Evolutionary conservation across 2,329 filamentous ascomycete species (phyloP).

Genomic region (Thelonectria rubi): DNA sequence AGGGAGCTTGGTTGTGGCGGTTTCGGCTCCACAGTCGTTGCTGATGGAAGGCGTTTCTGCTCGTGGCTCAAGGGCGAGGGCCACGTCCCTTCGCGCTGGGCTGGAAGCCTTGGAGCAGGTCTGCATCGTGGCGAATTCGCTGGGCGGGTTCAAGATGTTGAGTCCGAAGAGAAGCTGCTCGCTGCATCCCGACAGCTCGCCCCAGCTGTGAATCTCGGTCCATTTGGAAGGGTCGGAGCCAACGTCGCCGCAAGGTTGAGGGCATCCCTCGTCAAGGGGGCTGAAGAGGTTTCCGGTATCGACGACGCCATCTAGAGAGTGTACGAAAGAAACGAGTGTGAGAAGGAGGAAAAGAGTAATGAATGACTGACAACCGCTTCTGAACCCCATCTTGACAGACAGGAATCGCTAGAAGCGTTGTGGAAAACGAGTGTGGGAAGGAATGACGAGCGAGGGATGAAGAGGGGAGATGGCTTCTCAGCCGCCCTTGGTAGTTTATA

Average conservation of each 20-base stretch:
- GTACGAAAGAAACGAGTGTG: conserved; percentile 27
- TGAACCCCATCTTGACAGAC: conserved; percentile 32
- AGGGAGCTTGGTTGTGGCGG: conserved; percentile 28
- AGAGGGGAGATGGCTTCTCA: not conserved
- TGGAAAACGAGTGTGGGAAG: conserved; percentile 2
- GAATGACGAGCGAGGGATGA: conserved; percentile 5
- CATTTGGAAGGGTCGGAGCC: conserved; percentile 37
- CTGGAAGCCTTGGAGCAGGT: conserved; percentile 30
- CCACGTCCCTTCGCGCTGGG: conserved; percentile 18
- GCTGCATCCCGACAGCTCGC: conserved; percentile 30
- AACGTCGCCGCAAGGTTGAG: conserved; percentile 30
- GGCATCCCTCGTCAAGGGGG: conserved; percentile 38
- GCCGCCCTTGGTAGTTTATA: conserved; percentile 15
- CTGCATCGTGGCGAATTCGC: conserved; percentile 38
- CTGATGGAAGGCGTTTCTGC: conserved; percentile 7
- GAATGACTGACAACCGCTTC: conserved; percentile 33
- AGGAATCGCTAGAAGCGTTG: conserved; percentile 4
- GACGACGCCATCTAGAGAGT: conserved; percentile 23
- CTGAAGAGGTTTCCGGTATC: conserved; percentile 38
- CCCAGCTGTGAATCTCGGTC: conserved; percentile 38
- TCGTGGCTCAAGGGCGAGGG: not conserved
- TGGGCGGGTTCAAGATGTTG: conserved; percentile 37
- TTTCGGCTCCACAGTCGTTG: conserved; percentile 36
- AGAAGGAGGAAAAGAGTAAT: conserved; percentile 32
- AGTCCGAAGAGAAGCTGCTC: conserved; percentile 36